Conservation (phyloP, 208 protist species). For the Trypanosoma melophagium region DNA sequence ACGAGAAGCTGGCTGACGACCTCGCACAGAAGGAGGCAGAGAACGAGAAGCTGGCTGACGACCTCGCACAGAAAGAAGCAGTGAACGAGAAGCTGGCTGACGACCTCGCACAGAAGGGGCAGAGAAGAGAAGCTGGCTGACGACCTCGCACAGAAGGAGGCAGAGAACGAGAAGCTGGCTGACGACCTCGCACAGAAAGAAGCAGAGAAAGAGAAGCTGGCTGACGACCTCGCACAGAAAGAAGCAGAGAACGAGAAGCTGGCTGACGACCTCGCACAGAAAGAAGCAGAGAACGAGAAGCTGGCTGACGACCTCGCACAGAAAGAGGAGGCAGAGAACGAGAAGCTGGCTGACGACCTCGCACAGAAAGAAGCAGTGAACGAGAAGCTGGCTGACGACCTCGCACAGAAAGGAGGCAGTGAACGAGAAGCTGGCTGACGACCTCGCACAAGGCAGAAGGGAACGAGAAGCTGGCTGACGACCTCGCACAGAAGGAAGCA, state of each 20-base stretch:
- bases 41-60: slow-evolving; percentile 3
- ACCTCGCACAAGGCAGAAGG: slow-evolving; percentile 8
- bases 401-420: not conserved
- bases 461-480: slow-evolving; percentile 6
- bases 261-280: slow-evolving; percentile 11
- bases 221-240: too few species aligned
- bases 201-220: too few species aligned
- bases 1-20: not conserved
- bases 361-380: too few species aligned
- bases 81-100: too few species aligned
- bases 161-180: too few species aligned
- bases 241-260: slow-evolving; percentile 21
- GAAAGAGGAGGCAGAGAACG: slow-evolving; percentile 11
- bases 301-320: not conserved
- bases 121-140: too few species aligned
- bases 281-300: slow-evolving; percentile 22
- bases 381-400: slow-evolving; percentile 1
- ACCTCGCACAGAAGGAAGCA: too few species aligned
- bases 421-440: slow-evolving; percentile 8
- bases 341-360: slow-evolving; percentile 23
- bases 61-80: slow-evolving; percentile 6
- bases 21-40: slow-evolving; percentile 9
- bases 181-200: too few species aligned
- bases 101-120: too few species aligned
- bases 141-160: too few species aligned